Conservation (phyloP, 2,329 filamentous ascomycete species). For the Epichloe sylvatica region DNA sequence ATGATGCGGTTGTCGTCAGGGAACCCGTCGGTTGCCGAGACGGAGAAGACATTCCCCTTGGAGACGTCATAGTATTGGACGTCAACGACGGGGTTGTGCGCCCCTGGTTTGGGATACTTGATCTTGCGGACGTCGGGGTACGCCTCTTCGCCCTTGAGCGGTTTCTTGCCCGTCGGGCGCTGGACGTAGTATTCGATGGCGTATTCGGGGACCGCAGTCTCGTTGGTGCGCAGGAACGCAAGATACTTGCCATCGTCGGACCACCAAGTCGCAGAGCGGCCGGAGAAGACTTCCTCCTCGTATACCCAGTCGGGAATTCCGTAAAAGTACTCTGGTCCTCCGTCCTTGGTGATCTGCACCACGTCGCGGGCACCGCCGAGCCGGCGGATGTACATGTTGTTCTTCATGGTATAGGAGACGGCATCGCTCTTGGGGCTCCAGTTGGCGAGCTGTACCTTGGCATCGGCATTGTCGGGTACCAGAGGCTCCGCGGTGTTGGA, state of each 20-base stretch:
- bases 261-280: slow-evolving; percentile 87
- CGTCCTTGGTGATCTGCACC: slow-evolving; percentile 69
- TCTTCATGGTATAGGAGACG: slow-evolving; percentile 76
- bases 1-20: slow-evolving; percentile 72
- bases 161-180: slow-evolving; percentile 60
- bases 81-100: slow-evolving; percentile 81
- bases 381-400: slow-evolving; percentile 76
- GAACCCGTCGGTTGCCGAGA: slow-evolving; percentile 67
- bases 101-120: slow-evolving; percentile 94
- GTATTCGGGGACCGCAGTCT: slow-evolving; percentile 80
- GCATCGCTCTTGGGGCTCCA: slow-evolving; percentile 85
- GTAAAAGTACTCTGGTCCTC: slow-evolving; percentile 81
- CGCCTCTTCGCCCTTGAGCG: slow-evolving; percentile 57
- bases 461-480: slow-evolving; percentile 51
- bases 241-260: slow-evolving; percentile 77
- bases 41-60: slow-evolving; percentile 63
- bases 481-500: slow-evolving; percentile 65
- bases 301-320: slow-evolving; percentile 97
- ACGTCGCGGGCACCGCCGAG: slow-evolving; percentile 38
- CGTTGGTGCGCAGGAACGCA: slow-evolving; percentile 86
- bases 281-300: slow-evolving; percentile 52
- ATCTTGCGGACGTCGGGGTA: slow-evolving; percentile 86
- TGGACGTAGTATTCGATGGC: slow-evolving; percentile 89
- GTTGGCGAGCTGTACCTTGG: slow-evolving; percentile 64
- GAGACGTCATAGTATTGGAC: slow-evolving; percentile 78